Base-by-base conservation (phyloP, 352 stramenopile genomes). In the Phytopythium cucurbitacearum region DNA sequence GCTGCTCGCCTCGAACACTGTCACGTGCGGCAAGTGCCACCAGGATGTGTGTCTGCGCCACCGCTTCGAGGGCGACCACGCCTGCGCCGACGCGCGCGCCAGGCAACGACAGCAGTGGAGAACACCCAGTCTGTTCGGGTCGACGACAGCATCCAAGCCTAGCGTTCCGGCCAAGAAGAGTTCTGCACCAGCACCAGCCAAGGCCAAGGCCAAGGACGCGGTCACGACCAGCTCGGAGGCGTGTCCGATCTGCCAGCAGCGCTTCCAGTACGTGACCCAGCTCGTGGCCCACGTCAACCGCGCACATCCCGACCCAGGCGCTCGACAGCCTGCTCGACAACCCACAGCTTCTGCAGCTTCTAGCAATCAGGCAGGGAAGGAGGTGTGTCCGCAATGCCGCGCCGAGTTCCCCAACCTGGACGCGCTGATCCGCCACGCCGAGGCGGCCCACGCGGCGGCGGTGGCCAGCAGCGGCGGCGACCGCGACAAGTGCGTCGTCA, bases 1-100 rank as follows among this genome's bases (percentile, higher is more conserved):
- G 7, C 60, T 93, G 53, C 69, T 83, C 5, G 56, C 68, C 7
- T 87, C 82, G 38, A 93, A 91, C 67, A 60, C 84, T 56, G 87
- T 89, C 56, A 67, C 82, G 39, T 93, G 82, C 58, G 59, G 40
- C 11, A 86, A 78, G 57, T 93, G 82, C 55, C 60, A 61, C 0
- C 77, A 87, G 32, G 76, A 85, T 32, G 82, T 93, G 51, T 93
- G 82, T 64, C 59, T 93, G 15, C 70, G 71, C 49, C 82, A 93
- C 60, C 69, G 82, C n/a, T 93, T 91, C 39, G 80, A 88, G 58
- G 59, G 64, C 12, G 82, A 93, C 57, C 82, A 93, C 57, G 65
- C 69, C 43, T 93, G 82, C 40, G 69, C 78, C 37, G 56, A 9
- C 5, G 65, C 62, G 36, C 64, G 69, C 5, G 59, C 67, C 15